These are phyloP conservation scores for Zasmidium cellare DNA, from an alignment of 2,329 filamentous ascomycete species.

Conservation along the genomic window DNA sequence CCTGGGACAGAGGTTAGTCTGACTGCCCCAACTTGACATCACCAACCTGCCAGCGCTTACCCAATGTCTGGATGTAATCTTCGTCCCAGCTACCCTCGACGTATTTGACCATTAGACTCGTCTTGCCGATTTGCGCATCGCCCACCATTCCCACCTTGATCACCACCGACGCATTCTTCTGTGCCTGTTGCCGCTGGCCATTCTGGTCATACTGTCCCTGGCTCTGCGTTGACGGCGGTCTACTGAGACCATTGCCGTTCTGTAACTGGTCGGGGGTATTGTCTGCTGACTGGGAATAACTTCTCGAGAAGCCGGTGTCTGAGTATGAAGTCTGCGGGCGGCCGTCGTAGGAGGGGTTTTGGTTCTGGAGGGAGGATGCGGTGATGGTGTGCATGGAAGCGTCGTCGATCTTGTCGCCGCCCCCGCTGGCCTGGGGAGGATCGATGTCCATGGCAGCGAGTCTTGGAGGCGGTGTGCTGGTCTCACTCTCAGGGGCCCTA, in stretches of 20 bases:
- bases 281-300: constrained; percentile 46
- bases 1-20: constrained; percentile 48
- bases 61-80: constrained; percentile 97
- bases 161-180: constrained; percentile 69
- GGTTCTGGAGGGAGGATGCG: constrained; percentile 37
- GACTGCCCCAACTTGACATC: background rate
- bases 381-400: constrained; percentile 51
- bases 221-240: constrained; percentile 33
- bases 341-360: constrained; percentile 38
- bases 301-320: constrained; percentile 48
- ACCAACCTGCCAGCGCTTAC: constrained; percentile 42
- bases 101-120: constrained; percentile 98
- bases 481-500: background rate
- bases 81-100: constrained; percentile 99
- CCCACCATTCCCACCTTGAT: constrained; percentile 99
- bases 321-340: constrained; percentile 57
- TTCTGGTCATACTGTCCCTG: constrained; percentile 33
- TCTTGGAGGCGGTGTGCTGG: background rate
- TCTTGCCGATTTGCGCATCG: constrained; percentile 98
- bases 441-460: constrained; percentile 23
- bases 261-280: constrained; percentile 38
- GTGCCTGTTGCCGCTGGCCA: constrained; percentile 40
- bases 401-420: constrained; percentile 40
- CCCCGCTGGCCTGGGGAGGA: constrained; percentile 10
- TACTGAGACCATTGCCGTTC: constrained; percentile 33